Conservation (phyloP, 225 moss, liverwort and hornwort species). For the Thuidium tamariscinum region DNA sequence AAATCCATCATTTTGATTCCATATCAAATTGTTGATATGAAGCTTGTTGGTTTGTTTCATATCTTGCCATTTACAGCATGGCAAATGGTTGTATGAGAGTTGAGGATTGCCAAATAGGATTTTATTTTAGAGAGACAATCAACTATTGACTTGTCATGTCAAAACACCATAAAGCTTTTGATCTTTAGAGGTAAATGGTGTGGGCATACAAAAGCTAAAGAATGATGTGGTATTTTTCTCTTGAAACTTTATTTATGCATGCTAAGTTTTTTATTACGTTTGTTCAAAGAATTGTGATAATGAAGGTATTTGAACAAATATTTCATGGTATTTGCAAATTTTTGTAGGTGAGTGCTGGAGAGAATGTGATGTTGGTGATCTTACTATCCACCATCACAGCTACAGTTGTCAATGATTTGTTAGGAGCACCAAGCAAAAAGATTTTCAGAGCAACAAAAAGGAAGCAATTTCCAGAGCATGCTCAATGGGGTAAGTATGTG, state of each 20-base stretch:
- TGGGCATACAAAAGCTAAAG: neutral
- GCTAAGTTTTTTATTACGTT: neutral
- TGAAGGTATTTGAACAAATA: too few relatives aligned
- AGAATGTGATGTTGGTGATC: neutral
- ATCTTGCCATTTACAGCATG: neutral
- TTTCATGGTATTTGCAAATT: neutral
- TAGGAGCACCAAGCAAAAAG: neutral
- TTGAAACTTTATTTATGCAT: neutral
- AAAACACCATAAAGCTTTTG: fast-evolving
- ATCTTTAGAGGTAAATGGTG: neutral
- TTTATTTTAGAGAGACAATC: too few relatives aligned
- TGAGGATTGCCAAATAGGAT: neutral
- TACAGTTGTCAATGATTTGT: neutral
- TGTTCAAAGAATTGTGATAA: neutral
- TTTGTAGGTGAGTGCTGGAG: neutral
- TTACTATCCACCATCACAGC: neutral
- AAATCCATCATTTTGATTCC: neutral
- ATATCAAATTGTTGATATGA: neutral
- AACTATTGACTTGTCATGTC: neutral
- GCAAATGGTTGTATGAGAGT: neutral
- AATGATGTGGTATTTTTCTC: neutral
- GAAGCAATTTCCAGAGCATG: neutral
- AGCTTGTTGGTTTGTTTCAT: neutral
- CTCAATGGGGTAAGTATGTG: neutral
- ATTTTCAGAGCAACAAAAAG: neutral